A percentile compares a stretch with the other conserved stretches of the same genome.
phyloP scores from a whole-genome alignment of 2,329 filamentous ascomycete genomes.

The Colletotrichum paranaense region DNA sequence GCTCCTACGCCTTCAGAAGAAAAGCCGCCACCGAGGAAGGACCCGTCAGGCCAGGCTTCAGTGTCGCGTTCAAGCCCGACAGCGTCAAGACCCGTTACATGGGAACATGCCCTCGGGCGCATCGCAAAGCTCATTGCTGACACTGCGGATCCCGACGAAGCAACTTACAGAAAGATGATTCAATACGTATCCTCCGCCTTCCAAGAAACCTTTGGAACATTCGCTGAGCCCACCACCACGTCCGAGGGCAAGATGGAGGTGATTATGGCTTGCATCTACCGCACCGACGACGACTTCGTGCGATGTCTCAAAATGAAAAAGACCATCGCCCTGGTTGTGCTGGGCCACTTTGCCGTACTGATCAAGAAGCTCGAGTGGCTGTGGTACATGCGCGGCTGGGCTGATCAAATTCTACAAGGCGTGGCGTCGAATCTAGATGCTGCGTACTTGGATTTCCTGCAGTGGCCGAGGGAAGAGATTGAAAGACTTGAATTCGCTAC shows the following conservation, averaged over 20 bases:
- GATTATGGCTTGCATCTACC: conserved; percentile 35
- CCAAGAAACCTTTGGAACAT: conserved; percentile 26
- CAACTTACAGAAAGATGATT: conserved; percentile 1
- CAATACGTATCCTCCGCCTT: conserved; percentile 8
- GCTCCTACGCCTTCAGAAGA: neutral
- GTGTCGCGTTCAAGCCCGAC: no score
- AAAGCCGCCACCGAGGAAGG: neutral
- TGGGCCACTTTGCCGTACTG: conserved; percentile 35
- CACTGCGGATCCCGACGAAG: neutral
- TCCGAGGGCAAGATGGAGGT: conserved; percentile 25
- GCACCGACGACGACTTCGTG: conserved; percentile 22
- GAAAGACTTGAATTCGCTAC: conserved; percentile 20
- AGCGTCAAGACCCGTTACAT: conserved; percentile 15
- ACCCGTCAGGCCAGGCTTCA: no score
- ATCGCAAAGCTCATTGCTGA: conserved; percentile 18
- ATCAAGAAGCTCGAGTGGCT: conserved; percentile 31
- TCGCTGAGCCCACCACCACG: conserved; percentile 4
- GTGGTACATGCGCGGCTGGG: conserved; percentile 39
- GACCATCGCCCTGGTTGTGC: conserved; percentile 31
- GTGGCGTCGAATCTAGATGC: conserved; percentile 10
- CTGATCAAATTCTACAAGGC: conserved; percentile 22
- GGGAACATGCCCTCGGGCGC: conserved; percentile 28
- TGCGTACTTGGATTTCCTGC: conserved; percentile 26
- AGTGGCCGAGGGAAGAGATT: conserved; percentile 40
- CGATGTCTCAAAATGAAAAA: conserved; percentile 26